Conservation (phyloP, 2,329 filamentous ascomycete species). For the Neurospora sp. region DNA sequence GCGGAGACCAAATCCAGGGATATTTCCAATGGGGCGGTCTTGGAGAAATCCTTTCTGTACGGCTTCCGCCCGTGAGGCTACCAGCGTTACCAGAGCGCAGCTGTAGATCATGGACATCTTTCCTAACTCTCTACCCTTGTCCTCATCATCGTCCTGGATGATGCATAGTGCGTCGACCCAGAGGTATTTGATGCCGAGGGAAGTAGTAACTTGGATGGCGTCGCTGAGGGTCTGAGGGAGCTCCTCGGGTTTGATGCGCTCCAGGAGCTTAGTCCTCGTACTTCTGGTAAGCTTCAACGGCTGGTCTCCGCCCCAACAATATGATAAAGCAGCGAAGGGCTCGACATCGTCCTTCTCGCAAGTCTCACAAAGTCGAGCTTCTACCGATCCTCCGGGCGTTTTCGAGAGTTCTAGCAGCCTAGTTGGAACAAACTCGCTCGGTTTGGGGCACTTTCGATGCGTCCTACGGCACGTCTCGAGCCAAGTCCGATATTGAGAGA, state of each 20-base stretch:
- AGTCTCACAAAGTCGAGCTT: neutral
- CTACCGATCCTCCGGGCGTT: neutral
- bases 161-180: constrained; percentile 8
- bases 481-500: neutral
- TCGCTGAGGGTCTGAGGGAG: constrained; percentile 6
- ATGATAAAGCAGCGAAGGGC: constrained; percentile 6
- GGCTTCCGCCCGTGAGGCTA: neutral
- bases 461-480: neutral
- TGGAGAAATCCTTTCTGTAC: neutral
- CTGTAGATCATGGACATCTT: neutral
- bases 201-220: constrained; percentile 3
- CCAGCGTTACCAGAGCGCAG: neutral
- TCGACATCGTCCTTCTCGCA: neutral
- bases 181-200: constrained; percentile 3
- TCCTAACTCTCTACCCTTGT: constrained; percentile 2
- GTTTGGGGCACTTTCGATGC: neutral
- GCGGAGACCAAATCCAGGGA: neutral
- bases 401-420: neutral
- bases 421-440: neutral
- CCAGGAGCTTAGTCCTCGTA: neutral
- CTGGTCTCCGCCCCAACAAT: constrained; percentile 8
- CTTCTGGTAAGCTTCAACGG: constrained; percentile 1
- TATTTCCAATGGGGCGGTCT: neutral
- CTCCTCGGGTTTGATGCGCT: neutral
- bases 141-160: constrained; percentile 2